Evolutionary conservation across 495 filamentous ascomycete species (phyloP).

Genomic region (Penicillium coprophilum): DNA sequence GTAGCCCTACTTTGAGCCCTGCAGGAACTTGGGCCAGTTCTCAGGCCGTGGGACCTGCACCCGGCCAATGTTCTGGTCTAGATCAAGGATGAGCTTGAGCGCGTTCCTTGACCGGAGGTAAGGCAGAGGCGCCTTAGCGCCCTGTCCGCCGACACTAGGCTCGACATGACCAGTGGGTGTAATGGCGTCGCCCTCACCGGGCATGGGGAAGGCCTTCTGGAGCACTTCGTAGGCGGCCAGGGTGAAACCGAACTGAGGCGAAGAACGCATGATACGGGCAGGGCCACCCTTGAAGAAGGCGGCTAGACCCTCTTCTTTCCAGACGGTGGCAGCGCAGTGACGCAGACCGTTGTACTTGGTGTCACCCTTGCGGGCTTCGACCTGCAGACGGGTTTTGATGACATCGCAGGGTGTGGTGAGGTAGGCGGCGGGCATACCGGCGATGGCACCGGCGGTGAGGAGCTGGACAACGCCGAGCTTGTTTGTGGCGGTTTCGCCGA

Average conservation of each 20-base stretch:
- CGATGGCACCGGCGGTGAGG: slow-evolving; percentile 91
- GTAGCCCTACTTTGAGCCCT: slow-evolving; percentile 32
- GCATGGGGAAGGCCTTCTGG: slow-evolving; percentile 79
- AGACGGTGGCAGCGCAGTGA: slow-evolving; percentile 80
- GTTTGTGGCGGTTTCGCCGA: slow-evolving; percentile 86
- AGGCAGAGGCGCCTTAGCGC: slow-evolving; percentile 67
- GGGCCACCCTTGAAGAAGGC: slow-evolving; percentile 99
- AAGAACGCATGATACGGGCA: slow-evolving; percentile 88
- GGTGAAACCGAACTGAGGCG: slow-evolving; percentile 97
- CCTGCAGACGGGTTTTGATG: slow-evolving; percentile 97
- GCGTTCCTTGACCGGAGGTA: slow-evolving; percentile 88
- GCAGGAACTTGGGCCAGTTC: slow-evolving; percentile 44
- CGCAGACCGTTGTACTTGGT: slow-evolving; percentile 80
- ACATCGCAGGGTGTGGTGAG: slow-evolving; percentile 97
- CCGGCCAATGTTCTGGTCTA: slow-evolving; percentile 86
- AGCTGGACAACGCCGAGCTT: slow-evolving; percentile 91
- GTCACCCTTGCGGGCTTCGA: slow-evolving; percentile 95
- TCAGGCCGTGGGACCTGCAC: slow-evolving; percentile 56
- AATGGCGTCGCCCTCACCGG: slow-evolving; percentile 57
- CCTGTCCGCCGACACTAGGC: slow-evolving; percentile 55
- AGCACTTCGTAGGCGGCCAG: slow-evolving; percentile 92
- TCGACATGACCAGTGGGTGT: slow-evolving; percentile 46
- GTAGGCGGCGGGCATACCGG: slow-evolving; percentile 98
- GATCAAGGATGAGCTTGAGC: slow-evolving; percentile 92
- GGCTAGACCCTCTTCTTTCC: slow-evolving; percentile 84